Base-by-base conservation (phyloP, 768 basidiomycete species). In the Amanita pseudoporphyria region DNA sequence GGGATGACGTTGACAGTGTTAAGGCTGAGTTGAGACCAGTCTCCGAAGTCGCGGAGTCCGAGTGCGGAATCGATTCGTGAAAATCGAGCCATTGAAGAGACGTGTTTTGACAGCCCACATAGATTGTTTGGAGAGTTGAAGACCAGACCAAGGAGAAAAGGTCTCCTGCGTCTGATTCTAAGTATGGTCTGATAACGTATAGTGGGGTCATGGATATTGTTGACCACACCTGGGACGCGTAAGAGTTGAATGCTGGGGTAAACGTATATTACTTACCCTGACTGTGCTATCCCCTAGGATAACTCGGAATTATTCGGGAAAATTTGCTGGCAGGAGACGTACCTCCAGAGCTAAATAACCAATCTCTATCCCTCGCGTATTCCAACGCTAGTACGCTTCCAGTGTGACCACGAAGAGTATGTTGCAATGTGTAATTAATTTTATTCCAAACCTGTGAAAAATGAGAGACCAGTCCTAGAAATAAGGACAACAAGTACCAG, bases 311-410 rank as follows among this genome's bases (percentile, higher is more conserved):
- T 41, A 44, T 18, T 39, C 33, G 43, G 40, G 31, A 18, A 24
- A 0, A 30, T 47, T 9, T 57, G 74, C 52, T 16, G 16, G 26
- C 10, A n/a, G 18, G 13, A 21, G 21, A 19, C 49, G 12, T 62
- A 87, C 91, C 87, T 40, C 90, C 92, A 4, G 90, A 84, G 55
- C 92, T 95, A 59, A 96, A 87, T 22, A 96, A 61, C 92, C 92
- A 95, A 40, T 76, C 70, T 58, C 80, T 83, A 48, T 87, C 83
- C 47, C 76, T 66, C 6, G 83, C 85, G 53, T 86, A 77, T 57
- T 86, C 83, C 41, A 96, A 68, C 7, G 83, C 82, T 18, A 96
- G 72, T 2, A 96, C 82, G 54, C 87, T 88, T 6, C 86, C 89
- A 0, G 82, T 83, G 61, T 95, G 93, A 2, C 92, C 93, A 14